Conservation (phyloP, 2,329 filamentous ascomycete genomes). For the Aspergillus udagawae region DNA sequence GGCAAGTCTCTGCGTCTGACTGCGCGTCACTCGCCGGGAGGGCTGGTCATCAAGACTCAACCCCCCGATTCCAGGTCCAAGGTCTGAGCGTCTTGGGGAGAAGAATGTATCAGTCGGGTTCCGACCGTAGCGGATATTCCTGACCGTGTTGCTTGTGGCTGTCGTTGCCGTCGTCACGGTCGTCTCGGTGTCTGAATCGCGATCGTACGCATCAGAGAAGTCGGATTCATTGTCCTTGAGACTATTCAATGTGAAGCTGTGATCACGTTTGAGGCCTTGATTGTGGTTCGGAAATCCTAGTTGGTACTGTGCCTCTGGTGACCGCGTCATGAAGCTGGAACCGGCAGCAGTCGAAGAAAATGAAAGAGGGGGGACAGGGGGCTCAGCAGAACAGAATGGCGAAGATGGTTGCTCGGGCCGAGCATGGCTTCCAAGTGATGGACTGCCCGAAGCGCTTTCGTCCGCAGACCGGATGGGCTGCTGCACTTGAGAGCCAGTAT, state of each 20-base stretch:
- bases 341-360: constrained; percentile 25
- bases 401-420: constrained; percentile 13
- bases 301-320: constrained; percentile 22
- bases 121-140: constrained; percentile 34
- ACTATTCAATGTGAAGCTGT: constrained; percentile 31
- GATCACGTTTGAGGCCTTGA: constrained; percentile 16
- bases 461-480: constrained; percentile 1
- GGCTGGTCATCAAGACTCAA: constrained; percentile 33
- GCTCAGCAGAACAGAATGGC: constrained; percentile 20
- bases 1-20: constrained; percentile 28
- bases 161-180: constrained; percentile 29
- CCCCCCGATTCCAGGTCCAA: constrained; percentile 30
- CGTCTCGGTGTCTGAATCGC: constrained; percentile 37
- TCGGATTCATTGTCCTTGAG: constrained; percentile 30
- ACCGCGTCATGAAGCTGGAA: constrained; percentile 25
- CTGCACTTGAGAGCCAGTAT: constrained; percentile 4
- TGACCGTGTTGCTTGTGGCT: constrained; percentile 31
- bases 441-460: not conserved
- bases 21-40: constrained; percentile 32
- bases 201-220: constrained; percentile 26
- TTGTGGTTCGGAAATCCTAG: constrained; percentile 19
- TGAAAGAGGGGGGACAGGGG: constrained; percentile 24
- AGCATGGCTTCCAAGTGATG: constrained; percentile 3
- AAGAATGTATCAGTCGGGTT: constrained; percentile 18
- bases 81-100: constrained; percentile 28